Conservation (phyloP, 768 basidiomycete genomes). For the Sarcodon aspratus region DNA sequence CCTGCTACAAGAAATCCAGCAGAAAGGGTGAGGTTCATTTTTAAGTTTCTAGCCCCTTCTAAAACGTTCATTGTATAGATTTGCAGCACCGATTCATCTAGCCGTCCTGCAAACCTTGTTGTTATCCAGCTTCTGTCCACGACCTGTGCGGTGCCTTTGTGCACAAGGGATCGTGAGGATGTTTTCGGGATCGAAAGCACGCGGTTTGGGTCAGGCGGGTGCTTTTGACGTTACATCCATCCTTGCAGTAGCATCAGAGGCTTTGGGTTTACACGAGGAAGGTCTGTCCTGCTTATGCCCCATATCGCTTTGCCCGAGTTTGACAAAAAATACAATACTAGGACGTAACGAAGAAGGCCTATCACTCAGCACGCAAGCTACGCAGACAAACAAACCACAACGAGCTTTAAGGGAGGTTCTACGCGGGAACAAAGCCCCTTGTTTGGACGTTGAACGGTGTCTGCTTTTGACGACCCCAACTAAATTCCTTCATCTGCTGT, state of each 20-base stretch:
- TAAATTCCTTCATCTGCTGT: slow-evolving; percentile 55
- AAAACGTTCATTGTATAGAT: slow-evolving; percentile 21
- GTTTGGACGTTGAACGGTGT: slow-evolving; percentile 56
- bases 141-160: not conserved
- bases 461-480: slow-evolving; percentile 46
- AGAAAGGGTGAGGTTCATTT: slow-evolving; percentile 31
- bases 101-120: slow-evolving; percentile 25
- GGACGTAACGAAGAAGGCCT: not conserved
- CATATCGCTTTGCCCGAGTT: no score
- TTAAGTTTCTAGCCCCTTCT: not conserved
- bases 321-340: no score
- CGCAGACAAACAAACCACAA: slow-evolving; percentile 42
- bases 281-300: no score
- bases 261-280: no score
- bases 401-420: slow-evolving; percentile 49
- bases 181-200: not conserved
- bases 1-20: slow-evolving; percentile 48
- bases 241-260: no score
- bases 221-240: no score
- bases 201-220: not conserved
- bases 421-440: slow-evolving; percentile 49
- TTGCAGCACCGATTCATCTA: slow-evolving; percentile 36
- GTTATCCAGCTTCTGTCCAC: not conserved
- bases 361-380: not conserved
- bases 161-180: not conserved